Evolutionary conservation across 805 yeast species (phyloP), one percentile per base, ranked within the genome.

Genomic region (Metschnikowia drakensbergensis): DNA sequence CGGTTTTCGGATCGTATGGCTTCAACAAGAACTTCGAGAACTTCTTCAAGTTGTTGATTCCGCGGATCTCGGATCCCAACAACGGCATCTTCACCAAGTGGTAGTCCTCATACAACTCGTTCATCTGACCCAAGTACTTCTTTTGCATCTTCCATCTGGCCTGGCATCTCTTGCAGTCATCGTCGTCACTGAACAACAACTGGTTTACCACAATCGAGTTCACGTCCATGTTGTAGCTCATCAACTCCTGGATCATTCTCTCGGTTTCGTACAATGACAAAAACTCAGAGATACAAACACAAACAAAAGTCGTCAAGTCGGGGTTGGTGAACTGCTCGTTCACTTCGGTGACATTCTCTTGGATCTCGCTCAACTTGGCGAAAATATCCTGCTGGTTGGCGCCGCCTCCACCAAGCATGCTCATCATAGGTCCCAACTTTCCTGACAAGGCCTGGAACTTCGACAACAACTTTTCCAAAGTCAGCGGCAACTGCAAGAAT

Each of bases 231-330:
- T 90, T 87, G 70, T 88, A 94, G 47, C 92, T 83, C 70, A 90
- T 86, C 66, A 94, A 80, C 67, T 94, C 99, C 73, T 94, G 99
- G 58, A 94, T 88, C 83, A 94, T 81, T 72, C 99, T 84, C 72
- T 94, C 99, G 17, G 98, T 92, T 70, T 94, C 99, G 68, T 94
- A 94, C 42, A 94, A 75, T 1, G 98, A 91, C 63, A 94, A 77
- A 70, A 94, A 94, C 72, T 94, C 99, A 42, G 97, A 89, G 57
- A 94, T 94, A 71, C 99, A 94, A 38, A 94, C 99, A 71, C 97
- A 94, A 30, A 94, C 87, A 61, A 87, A 87, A 0, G 99, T 94
- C 17, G 99, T 94, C 62, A 94, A 75, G 53, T 94, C 97, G 3
- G 99, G 97, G 67, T 94, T 83, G 58, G 95, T 90, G 74, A 94